Percentiles rank a stretch among this genome's conserved stretches.
Evolutionary conservation across 768 basidiomycete genomes (phyloP).

Genomic region (Dentipellis sp.): DNA sequence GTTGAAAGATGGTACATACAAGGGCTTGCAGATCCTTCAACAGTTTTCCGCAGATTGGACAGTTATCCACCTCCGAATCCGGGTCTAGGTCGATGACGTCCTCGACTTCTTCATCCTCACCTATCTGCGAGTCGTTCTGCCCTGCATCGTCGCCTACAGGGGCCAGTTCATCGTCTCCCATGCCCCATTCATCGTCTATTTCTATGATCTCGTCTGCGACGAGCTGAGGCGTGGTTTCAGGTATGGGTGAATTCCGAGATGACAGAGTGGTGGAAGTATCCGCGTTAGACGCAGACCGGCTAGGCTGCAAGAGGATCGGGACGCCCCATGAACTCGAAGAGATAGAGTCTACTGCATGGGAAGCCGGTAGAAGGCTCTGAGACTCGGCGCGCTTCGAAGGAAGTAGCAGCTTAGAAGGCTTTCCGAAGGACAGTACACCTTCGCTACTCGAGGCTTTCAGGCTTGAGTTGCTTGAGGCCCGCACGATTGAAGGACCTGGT

Average conservation of each 20-base stretch:
- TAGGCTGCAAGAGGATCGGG: background rate
- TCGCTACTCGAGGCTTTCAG: too few species aligned
- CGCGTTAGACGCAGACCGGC: background rate
- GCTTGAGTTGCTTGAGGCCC: too few species aligned
- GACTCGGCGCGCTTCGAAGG: background rate
- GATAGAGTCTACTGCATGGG: too few species aligned
- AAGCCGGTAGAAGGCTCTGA: too few species aligned
- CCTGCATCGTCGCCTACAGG: conserved; percentile 19
- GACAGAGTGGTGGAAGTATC: too few species aligned
- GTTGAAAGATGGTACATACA: conserved; percentile 16
- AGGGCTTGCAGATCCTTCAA: conserved; percentile 18
- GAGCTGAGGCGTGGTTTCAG: background rate
- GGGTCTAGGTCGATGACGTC: conserved; percentile 19
- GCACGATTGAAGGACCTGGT: too few species aligned
- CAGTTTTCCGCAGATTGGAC: conserved; percentile 24
- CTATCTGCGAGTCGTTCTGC: conserved; percentile 15
- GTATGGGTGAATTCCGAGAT: too few species aligned
- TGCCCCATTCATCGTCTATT: conserved; percentile 51
- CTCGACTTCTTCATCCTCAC: conserved; percentile 20
- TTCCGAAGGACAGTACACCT: background rate
- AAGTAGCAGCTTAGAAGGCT: conserved; percentile 2
- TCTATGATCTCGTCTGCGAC: conserved; percentile 1
- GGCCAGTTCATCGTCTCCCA: conserved; percentile 59
- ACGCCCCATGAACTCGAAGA: background rate
- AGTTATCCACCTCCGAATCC: conserved; percentile 16